A percentile compares a stretch with the other conserved stretches of the same genome.
Evolutionary conservation across 2,329 filamentous ascomycete species (phyloP).

Genomic region (Helotiales sp.): DNA sequence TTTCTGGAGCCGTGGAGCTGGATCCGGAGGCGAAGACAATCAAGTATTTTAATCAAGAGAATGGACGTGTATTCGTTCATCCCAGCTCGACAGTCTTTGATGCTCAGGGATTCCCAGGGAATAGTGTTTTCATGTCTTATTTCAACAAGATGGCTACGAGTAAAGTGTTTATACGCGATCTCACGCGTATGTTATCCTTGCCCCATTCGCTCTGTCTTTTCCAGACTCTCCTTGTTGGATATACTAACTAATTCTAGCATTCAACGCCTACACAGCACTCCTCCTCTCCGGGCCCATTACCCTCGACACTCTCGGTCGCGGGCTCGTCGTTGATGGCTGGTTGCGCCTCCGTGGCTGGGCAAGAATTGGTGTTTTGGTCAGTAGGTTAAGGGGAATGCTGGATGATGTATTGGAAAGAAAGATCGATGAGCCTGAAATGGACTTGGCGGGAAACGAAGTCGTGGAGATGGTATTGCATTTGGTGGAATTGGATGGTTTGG

Average conservation of each 20-base stretch:
- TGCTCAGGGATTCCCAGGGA: conserved; percentile 73
- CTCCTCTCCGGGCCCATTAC: conserved; percentile 84
- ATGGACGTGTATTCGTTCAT: conserved; percentile 88
- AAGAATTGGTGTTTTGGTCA: conserved; percentile 86
- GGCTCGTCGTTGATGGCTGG: conserved; percentile 91
- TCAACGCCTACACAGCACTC: conserved; percentile 85
- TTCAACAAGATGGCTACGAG: conserved; percentile 89
- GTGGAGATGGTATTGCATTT: conserved; percentile 76
- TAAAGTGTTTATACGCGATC: conserved; percentile 87
- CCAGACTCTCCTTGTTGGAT: neutral
- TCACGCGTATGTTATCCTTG: conserved; percentile 69
- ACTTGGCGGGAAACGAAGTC: conserved; percentile 62
- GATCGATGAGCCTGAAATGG: conserved; percentile 70
- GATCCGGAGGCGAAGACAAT: conserved; percentile 92
- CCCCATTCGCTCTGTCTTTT: neutral
- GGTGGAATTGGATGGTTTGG: conserved; percentile 87
- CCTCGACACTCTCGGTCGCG: conserved; percentile 83
- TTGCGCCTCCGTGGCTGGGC: conserved; percentile 86
- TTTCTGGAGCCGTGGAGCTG: conserved; percentile 86
- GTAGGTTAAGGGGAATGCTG: conserved; percentile 79
- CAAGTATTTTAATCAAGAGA: conserved; percentile 87
- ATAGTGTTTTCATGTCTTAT: conserved; percentile 80
- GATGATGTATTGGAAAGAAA: conserved; percentile 81
- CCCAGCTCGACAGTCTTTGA: conserved; percentile 86
- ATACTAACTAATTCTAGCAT: conserved; percentile 51